Percentiles rank a stretch among this genome's conserved stretches.
These are phyloP conservation scores for Phialemoniopsis sp. DNA, from an alignment of 2,329 filamentous ascomycete genomes.

Conservation along the genomic window DNA sequence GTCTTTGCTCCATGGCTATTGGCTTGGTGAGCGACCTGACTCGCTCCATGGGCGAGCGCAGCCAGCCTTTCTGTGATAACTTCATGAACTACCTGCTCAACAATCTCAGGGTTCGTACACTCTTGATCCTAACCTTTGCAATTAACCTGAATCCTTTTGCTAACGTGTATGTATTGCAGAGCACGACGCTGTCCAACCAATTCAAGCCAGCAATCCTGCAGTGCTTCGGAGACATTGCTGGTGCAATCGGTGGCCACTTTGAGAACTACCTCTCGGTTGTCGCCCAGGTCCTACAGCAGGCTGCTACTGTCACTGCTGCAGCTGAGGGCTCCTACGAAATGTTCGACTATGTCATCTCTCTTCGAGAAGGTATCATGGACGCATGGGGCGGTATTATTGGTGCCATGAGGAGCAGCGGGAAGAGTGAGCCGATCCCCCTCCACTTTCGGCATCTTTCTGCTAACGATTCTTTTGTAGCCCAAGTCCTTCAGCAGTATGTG, in stretches of 20 bases:
- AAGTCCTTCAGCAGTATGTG: slow-evolving; percentile 71
- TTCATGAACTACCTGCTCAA: slow-evolving; percentile 98
- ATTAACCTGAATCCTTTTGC: slow-evolving; percentile 1
- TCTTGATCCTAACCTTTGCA: slow-evolving; percentile 8
- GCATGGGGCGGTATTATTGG: slow-evolving; percentile 97
- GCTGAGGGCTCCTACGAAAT: slow-evolving; percentile 88
- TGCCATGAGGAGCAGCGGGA: slow-evolving; percentile 80
- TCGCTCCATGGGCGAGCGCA: slow-evolving; percentile 81
- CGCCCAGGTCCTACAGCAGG: slow-evolving; percentile 90
- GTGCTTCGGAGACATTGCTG: slow-evolving; percentile 96
- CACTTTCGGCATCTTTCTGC: slow-evolving; percentile 7
- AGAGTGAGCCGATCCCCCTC: slow-evolving; percentile 50
- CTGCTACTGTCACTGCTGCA: slow-evolving; percentile 74
- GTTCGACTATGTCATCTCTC: slow-evolving; percentile 91
- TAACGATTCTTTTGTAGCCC: slow-evolving; percentile 44
- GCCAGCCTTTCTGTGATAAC: slow-evolving; percentile 91
- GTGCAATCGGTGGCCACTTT: slow-evolving; percentile 87
- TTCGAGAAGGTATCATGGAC: slow-evolving; percentile 98
- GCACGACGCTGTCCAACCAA: slow-evolving; percentile 83
- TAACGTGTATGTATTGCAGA: slow-evolving; percentile 43
- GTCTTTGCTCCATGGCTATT: slow-evolving; percentile 94
- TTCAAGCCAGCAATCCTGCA: slow-evolving; percentile 98
- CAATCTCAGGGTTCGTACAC: slow-evolving; percentile 69
- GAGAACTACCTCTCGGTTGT: slow-evolving; percentile 92
- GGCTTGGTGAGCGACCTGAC: slow-evolving; percentile 96